phyloP scores from a whole-genome alignment of 257 asterid genomes.

The Solanum medicagineum region DNA sequence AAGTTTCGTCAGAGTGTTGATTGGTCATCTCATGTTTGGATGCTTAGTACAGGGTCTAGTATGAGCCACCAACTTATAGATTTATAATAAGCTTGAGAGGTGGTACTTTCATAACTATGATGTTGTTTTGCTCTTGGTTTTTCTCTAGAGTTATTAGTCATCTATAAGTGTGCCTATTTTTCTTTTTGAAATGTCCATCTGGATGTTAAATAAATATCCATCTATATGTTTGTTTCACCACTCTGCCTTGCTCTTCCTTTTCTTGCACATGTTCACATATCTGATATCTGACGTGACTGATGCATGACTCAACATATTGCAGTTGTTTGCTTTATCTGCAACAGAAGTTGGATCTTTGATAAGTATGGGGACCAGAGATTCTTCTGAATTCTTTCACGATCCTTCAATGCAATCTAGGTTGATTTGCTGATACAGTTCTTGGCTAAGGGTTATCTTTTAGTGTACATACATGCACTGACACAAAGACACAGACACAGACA shows the following conservation, averaged over 20 bases:
- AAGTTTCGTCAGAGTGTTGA: neutral
- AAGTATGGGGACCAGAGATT: conserved; percentile 55
- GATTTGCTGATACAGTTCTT: conserved; percentile 3
- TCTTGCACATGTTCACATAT: neutral
- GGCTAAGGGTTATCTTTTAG: neutral
- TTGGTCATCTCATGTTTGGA: neutral
- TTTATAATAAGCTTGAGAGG: neutral
- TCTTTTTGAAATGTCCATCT: neutral
- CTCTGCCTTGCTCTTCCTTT: neutral
- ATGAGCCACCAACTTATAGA: neutral
- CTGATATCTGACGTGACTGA: neutral
- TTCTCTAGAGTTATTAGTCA: neutral
- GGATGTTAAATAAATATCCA: neutral
- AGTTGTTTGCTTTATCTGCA: conserved; percentile 81
- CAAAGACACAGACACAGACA: neutral
- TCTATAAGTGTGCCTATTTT: neutral
- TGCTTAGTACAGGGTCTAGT: neutral
- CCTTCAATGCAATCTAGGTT: conserved; percentile 86
- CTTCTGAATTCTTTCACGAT: conserved; percentile 91
- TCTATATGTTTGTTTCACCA: neutral
- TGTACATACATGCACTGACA: neutral
- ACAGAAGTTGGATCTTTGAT: conserved; percentile 89
- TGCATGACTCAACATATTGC: conserved; percentile 6
- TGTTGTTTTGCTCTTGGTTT: neutral
- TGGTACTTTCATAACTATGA: neutral